Evolutionary conservation across 352 stramenopile species (phyloP).

Genomic region (Phytophthora tentaculata): DNA sequence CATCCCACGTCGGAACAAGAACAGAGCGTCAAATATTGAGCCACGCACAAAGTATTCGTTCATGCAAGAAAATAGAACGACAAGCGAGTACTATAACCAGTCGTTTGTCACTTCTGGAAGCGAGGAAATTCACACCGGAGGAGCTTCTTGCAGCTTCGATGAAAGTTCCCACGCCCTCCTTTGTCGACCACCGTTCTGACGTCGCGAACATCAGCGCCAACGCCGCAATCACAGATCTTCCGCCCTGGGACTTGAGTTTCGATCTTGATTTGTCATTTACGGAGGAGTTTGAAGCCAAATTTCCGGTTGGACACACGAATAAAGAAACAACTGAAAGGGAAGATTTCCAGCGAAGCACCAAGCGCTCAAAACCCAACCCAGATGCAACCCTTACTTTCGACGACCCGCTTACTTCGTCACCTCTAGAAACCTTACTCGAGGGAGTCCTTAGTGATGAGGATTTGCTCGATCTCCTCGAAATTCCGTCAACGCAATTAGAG

Average conservation of each 20-base stretch:
- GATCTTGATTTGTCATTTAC: constrained; percentile 3
- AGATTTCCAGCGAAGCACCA: neutral
- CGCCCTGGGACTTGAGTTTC: constrained; percentile 10
- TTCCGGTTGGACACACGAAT: neutral
- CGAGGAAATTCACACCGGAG: constrained; percentile 1
- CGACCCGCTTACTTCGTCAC: neutral
- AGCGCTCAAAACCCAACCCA: constrained; percentile 3
- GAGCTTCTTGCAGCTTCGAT: constrained; percentile 15
- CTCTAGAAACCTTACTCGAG: constrained; percentile 9
- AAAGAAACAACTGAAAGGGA: neutral
- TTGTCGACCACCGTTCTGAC: neutral
- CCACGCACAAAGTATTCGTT: constrained; percentile 18
- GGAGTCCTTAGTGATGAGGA: constrained; percentile 23
- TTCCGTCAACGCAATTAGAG: neutral
- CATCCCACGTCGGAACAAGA: constrained; percentile 13
- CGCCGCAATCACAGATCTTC: neutral
- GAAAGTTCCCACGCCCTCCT: neutral
- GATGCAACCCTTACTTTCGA: neutral
- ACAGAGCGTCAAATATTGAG: constrained; percentile 21
- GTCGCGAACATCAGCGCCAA: neutral
- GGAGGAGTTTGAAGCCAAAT: neutral
- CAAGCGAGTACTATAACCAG: neutral
- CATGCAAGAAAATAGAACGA: constrained; percentile 9
- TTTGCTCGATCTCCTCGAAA: constrained; percentile 15
- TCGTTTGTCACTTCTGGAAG: neutral